Evolutionary conservation across 164 flowering plant species (phyloP).

Genomic region (Vitis rotundifolia): DNA sequence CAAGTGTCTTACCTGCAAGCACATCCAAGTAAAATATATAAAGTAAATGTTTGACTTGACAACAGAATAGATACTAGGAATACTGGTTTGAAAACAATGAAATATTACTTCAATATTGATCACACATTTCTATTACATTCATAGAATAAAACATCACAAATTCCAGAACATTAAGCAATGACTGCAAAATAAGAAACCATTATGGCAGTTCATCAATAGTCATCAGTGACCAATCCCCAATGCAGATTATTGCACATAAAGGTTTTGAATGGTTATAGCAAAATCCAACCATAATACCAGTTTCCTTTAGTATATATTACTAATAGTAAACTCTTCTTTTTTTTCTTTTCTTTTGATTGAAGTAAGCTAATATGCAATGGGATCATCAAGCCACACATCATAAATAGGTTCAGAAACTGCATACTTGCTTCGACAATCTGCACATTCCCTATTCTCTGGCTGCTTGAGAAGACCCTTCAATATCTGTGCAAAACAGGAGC

Average conservation of each 20-base stretch:
- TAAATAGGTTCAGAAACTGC: conserved; percentile 10
- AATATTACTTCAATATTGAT: not conserved
- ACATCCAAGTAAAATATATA: not conserved
- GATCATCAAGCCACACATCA: not conserved
- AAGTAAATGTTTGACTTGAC: not conserved
- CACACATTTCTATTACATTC: not conserved
- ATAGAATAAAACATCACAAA: not conserved
- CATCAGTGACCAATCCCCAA: too few species aligned
- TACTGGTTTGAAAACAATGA: not conserved
- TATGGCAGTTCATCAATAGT: too few species aligned
- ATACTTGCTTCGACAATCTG: conserved; percentile 74
- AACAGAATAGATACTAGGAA: not conserved
- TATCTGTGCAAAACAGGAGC: conserved; percentile 41
- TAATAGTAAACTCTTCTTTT: too few species aligned
- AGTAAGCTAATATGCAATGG: too few species aligned
- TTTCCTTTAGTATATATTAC: too few species aligned
- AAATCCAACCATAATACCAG: too few species aligned
- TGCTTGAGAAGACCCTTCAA: conserved; percentile 70
- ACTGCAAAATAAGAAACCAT: too few species aligned
- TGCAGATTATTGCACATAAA: not conserved
- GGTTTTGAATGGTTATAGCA: not conserved
- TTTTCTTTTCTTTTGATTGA: too few species aligned
- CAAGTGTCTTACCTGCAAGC: not conserved
- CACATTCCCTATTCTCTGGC: conserved; percentile 75
- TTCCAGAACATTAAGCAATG: too few species aligned